Conservation (phyloP, 345 rosid genomes). For the Citropsis articulata region DNA sequence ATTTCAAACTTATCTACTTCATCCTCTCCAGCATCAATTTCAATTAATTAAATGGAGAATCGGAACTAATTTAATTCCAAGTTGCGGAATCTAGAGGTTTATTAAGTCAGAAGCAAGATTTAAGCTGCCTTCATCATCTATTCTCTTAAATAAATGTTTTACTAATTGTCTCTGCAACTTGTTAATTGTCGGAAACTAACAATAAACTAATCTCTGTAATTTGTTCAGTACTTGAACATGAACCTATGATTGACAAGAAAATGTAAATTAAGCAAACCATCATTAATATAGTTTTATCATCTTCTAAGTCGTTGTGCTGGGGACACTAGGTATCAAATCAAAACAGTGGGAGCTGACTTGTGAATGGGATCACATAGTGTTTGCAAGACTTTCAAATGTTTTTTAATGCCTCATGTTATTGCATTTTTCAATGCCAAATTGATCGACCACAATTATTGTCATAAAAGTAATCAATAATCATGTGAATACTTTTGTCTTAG, state of each 20-base stretch:
- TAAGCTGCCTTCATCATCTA: background rate
- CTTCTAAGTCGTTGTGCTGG: background rate
- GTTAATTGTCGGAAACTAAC: background rate
- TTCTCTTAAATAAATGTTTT: constrained; percentile 1
- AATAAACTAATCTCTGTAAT: background rate
- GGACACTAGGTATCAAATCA: constrained; percentile 1
- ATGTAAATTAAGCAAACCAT: background rate
- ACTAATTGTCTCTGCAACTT: background rate
- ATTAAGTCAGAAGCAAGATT: constrained; percentile 1
- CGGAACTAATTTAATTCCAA: constrained; percentile 3
- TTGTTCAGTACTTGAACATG: background rate
- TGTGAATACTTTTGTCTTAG: background rate
- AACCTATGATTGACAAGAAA: background rate
- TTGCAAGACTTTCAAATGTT: background rate
- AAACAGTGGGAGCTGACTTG: constrained; percentile 5
- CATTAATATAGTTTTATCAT: background rate
- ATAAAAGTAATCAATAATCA: constrained; percentile 3
- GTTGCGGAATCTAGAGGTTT: background rate
- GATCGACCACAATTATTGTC: background rate
- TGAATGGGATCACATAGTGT: background rate
- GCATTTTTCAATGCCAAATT: constrained; percentile 6
- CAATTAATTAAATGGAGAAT: background rate
- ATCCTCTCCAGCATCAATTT: background rate
- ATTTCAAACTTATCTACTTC: background rate
- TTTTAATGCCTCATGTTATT: background rate